These are phyloP conservation scores for Rhizopogon rudus DNA, from an alignment of 768 basidiomycete species.

Conservation along the genomic window DNA sequence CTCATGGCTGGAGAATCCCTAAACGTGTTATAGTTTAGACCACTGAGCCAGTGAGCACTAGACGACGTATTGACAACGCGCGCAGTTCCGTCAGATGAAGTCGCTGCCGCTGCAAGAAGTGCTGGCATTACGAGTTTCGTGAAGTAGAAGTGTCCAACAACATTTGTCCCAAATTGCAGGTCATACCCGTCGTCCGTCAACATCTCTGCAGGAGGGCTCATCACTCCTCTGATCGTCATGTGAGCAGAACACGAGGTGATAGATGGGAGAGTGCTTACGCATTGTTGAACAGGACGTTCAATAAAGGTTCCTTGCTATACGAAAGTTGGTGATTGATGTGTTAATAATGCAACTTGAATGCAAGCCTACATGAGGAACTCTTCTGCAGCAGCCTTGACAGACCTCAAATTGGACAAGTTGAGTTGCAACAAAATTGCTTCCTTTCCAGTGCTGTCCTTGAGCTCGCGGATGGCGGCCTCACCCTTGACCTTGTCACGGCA, in stretches of 20 bases:
- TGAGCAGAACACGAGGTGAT: neutral
- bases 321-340: neutral
- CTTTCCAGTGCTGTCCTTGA: too few species aligned
- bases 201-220: constrained; percentile 16
- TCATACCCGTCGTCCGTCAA: constrained; percentile 28
- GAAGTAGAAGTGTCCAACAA: constrained; percentile 19
- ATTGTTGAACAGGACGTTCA: constrained; percentile 23
- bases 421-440: too few species aligned
- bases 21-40: constrained; percentile 34
- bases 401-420: constrained; percentile 27
- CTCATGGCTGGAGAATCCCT: constrained; percentile 32
- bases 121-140: constrained; percentile 14
- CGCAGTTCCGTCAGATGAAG: constrained; percentile 16
- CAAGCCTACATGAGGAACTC: constrained; percentile 32
- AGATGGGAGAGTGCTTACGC: constrained; percentile 11
- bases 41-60: constrained; percentile 5
- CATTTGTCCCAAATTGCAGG: constrained; percentile 30
- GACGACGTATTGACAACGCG: constrained; percentile 30
- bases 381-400: constrained; percentile 32
- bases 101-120: constrained; percentile 12
- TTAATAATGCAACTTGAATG: neutral
- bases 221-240: constrained; percentile 14
- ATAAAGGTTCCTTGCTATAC: neutral
- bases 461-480: too few species aligned
- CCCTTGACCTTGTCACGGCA: too few species aligned